These are phyloP conservation scores for Kodamaea ohmeri DNA, from an alignment of 1,139 yeast species.

Conservation along the genomic window DNA sequence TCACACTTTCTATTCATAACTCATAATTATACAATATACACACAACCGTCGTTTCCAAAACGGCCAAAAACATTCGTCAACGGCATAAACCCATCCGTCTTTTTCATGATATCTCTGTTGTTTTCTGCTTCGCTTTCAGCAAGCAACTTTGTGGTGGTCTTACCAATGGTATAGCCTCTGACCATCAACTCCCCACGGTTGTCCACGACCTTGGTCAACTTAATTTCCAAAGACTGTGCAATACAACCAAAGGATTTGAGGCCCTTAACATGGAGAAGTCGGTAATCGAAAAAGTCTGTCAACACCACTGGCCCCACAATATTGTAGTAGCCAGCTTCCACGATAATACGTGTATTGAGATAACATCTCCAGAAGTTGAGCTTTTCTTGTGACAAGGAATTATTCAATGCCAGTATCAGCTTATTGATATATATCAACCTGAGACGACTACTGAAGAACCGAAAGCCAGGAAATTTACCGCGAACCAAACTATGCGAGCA, in stretches of 20 bases:
- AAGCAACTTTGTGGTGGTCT: conserved; percentile 25
- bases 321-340: conserved; percentile 48
- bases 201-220: conserved; percentile 33
- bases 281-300: conserved; percentile 62
- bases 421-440: conserved; percentile 43
- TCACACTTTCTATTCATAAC: conserved; percentile 4
- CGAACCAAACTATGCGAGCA: conserved; percentile 26
- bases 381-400: conserved; percentile 23
- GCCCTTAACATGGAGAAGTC: conserved; percentile 29
- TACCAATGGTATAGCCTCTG: conserved; percentile 70
- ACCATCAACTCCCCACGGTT: conserved; percentile 51
- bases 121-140: conserved; percentile 15
- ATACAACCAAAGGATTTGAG: conserved; percentile 43
- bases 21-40: conserved; percentile 37
- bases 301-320: conserved; percentile 57
- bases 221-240: conserved; percentile 50
- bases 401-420: conserved; percentile 15
- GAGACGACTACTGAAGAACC: conserved; percentile 17
- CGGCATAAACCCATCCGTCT: conserved; percentile 63
- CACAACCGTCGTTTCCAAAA: conserved; percentile 75
- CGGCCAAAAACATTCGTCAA: conserved; percentile 49
- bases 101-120: conserved; percentile 30
- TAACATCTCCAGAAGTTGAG: conserved; percentile 46
- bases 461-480: conserved; percentile 28
- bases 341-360: conserved; percentile 49